phyloP scores from a whole-genome alignment of 202 grass and related monocot species.

The Zoysia matrella region DNA sequence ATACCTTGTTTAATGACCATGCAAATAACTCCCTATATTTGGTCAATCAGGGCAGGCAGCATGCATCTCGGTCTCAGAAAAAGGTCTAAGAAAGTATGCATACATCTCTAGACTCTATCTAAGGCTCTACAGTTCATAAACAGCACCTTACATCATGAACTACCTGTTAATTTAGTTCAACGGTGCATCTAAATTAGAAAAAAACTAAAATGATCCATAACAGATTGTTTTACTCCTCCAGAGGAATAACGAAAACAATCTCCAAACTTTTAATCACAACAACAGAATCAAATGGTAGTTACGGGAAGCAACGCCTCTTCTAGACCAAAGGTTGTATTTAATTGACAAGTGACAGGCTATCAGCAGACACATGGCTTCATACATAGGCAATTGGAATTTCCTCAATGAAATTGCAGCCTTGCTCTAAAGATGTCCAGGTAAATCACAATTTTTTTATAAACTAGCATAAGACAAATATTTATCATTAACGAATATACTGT shows the following conservation, averaged over 20 bases:
- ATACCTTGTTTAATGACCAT: not conserved
- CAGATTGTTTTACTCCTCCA: too few relatives aligned
- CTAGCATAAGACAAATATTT: conserved; percentile 33
- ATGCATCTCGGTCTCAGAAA: conserved; percentile 13
- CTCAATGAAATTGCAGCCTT: conserved; percentile 66
- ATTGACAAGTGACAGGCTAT: conserved; percentile 36
- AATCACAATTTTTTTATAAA: conserved; percentile 56
- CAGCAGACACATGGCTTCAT: conserved; percentile 34
- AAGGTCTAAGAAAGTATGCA: too few relatives aligned
- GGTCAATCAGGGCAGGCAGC: conserved; percentile 54
- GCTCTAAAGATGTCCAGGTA: conserved; percentile 61
- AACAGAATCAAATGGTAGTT: not conserved
- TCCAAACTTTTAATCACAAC: too few relatives aligned
- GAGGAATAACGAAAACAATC: too few relatives aligned
- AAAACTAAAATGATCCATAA: too few relatives aligned
- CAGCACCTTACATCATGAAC: conserved; percentile 39
- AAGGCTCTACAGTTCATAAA: conserved; percentile 47
- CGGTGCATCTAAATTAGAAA: too few relatives aligned
- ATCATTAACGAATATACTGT: not conserved
- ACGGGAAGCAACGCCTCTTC: conserved; percentile 38
- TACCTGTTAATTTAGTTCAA: not conserved
- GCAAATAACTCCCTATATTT: conserved; percentile 8
- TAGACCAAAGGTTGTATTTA: conserved; percentile 61
- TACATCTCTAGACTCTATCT: too few relatives aligned
- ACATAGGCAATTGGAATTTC: conserved; percentile 52